These are phyloP conservation scores for Colletotrichum spinosum DNA, from an alignment of 2,329 filamentous ascomycete species.

Conservation along the genomic window DNA sequence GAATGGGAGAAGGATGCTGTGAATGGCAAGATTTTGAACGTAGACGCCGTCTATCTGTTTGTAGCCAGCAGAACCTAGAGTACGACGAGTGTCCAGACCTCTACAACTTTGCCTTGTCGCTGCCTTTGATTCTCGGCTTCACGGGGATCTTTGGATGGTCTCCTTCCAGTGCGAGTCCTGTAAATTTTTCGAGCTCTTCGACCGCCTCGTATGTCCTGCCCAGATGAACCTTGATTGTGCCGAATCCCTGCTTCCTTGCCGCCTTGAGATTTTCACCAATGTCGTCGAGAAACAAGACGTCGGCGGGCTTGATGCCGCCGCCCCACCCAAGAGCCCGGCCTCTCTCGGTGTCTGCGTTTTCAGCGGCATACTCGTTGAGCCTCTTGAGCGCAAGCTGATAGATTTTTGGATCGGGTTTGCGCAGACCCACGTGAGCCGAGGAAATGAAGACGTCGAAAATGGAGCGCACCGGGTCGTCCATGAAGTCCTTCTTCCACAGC, in stretches of 20 bases:
- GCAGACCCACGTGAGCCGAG: conserved; percentile 85
- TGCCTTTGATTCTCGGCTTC: conserved; percentile 48
- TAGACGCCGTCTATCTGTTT: conserved; percentile 46
- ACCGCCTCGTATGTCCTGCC: conserved; percentile 86
- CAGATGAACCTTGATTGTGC: conserved; percentile 86
- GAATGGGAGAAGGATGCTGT: conserved; percentile 46
- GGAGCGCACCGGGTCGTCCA: conserved; percentile 68
- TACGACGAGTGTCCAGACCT: background rate
- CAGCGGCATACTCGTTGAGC: conserved; percentile 71
- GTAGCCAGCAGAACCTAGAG: conserved; percentile 39
- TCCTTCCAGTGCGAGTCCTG: conserved; percentile 73
- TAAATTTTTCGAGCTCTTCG: conserved; percentile 79
- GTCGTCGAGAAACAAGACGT: conserved; percentile 91
- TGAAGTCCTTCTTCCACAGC: conserved; percentile 67
- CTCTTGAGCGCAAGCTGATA: conserved; percentile 79
- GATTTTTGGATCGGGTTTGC: conserved; percentile 87
- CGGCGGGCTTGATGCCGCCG: conserved; percentile 67
- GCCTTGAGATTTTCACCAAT: conserved; percentile 94
- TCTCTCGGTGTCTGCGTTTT: conserved; percentile 56
- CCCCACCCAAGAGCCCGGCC: conserved; percentile 57
- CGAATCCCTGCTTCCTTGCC: conserved; percentile 78
- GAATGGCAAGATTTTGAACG: conserved; percentile 44
- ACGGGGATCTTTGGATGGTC: conserved; percentile 63
- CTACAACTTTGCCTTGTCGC: conserved; percentile 59
- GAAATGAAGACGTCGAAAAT: conserved; percentile 91